A percentile compares a stretch with the other conserved stretches of the same genome.
Conservation (phyloP, 2,329 filamentous ascomycete species). For the Exophiala viscosa region DNA sequence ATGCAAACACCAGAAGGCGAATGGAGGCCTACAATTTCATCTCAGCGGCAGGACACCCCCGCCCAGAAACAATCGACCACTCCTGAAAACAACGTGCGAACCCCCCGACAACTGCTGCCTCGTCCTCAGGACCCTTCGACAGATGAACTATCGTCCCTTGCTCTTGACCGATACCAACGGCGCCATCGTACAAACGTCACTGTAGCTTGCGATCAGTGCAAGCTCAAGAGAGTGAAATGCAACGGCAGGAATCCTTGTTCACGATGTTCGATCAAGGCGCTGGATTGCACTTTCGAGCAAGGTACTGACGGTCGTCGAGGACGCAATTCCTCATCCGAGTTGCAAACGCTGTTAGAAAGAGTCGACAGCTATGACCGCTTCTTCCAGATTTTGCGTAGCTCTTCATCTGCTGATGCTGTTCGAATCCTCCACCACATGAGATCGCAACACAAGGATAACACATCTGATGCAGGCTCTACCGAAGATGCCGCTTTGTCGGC, state of each 20-base stretch:
- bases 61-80: background rate
- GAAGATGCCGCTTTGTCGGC: background rate
- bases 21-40: background rate
- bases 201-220: slow-evolving; percentile 44
- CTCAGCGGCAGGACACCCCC: background rate
- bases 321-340: background rate
- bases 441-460: background rate
- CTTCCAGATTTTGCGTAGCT: slow-evolving; percentile 3
- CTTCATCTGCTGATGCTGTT: background rate
- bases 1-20: background rate
- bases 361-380: slow-evolving; percentile 7
- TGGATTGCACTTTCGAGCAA: slow-evolving; percentile 6
- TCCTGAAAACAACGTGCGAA: background rate
- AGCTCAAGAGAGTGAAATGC: slow-evolving; percentile 43
- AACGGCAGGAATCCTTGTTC: slow-evolving; percentile 42
- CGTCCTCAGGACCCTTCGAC: background rate
- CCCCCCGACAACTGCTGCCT: background rate
- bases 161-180: background rate
- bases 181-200: slow-evolving; percentile 42
- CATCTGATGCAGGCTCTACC: background rate
- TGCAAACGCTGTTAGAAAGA: slow-evolving; percentile 2
- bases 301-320: slow-evolving; percentile 6
- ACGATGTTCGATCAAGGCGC: slow-evolving; percentile 29
- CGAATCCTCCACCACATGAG: background rate
- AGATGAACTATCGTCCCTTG: background rate